phyloP scores from a whole-genome alignment of 2,329 filamentous ascomycete species.

The Calonectria fujianensis region DNA sequence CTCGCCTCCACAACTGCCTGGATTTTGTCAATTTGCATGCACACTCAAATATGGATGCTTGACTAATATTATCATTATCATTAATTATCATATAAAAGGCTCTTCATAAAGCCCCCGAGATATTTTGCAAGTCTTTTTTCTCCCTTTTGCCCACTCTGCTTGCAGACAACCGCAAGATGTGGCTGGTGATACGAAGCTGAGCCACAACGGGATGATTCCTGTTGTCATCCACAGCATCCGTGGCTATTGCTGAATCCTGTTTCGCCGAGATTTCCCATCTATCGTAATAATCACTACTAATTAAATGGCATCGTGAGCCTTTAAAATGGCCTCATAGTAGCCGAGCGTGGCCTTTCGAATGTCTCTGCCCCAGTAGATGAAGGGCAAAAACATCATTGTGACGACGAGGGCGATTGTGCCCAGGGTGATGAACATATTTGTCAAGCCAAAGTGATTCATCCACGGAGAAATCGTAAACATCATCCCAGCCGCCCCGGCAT shows the following conservation, averaged over 20 bases:
- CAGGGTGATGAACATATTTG: constrained; percentile 1
- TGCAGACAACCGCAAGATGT: not conserved
- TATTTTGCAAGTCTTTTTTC: not conserved
- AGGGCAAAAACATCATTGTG: not conserved
- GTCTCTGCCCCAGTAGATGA: not conserved
- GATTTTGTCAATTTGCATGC: not conserved
- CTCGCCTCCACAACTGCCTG: not conserved
- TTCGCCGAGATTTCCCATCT: not conserved
- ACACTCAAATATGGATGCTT: not conserved
- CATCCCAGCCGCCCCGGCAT: not conserved
- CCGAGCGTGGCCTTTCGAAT: not conserved
- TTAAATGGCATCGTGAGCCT: not conserved
- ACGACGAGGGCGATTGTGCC: not conserved
- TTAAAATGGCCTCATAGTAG: not conserved
- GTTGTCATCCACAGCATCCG: not conserved
- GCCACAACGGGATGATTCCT: not conserved
- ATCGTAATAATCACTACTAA: not conserved
- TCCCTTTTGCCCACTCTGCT: not conserved
- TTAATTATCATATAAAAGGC: not conserved
- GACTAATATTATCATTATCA: not conserved
- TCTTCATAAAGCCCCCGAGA: not conserved
- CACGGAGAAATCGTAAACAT: not conserved
- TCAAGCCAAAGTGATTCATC: not conserved
- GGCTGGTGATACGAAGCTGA: not conserved
- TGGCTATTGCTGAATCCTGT: not conserved